Base-by-base conservation (phyloP, 2,329 filamentous ascomycete species). In the Aspergillus pseudoglaucus region DNA sequence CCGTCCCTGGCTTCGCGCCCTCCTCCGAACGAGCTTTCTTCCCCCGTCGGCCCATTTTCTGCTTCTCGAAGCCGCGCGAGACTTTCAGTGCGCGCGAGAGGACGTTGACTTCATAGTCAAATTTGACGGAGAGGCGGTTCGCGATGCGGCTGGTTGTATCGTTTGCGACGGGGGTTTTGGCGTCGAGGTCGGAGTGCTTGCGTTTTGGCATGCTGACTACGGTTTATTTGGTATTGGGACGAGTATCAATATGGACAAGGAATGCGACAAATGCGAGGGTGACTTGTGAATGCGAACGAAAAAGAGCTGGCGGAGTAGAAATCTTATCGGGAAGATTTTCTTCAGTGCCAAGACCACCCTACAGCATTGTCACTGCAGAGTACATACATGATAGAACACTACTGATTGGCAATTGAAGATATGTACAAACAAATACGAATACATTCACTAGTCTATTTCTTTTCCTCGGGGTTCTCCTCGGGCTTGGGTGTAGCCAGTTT, bases 401-500 rank as follows among this genome's bases (percentile, higher is more conserved):
- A 22, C 22, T 22, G 4, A 22, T 22, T 22, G 22, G 22, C 22
- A 22, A 22, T 22, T 22, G 22, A 22, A 22, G 68, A 68, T 64
- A 68, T 57, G 62, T 56, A 64, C 56, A 52, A 62, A 62, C 49
- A 59, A 59, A 60, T 66, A 61, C 60, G 59, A 58, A 55, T 66
- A 67, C 68, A 70, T 56, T 51, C 46, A 49, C 6, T 33, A 47
- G 52, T 65, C 74, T 89, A 91, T 78, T 96, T 95, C 85, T 96
- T 95, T 61, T 86, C 81, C 73, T 91, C 88, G 68, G 87, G 84
- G 77, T 89, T 89, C 64, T 88, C 85, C 74, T 98, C 93, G 4
- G 93, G 91, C 76, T 96, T 95, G 46, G 93, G 88, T 43, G 87
- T 95, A 23, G 94, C 93, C 54, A 98, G 78, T 76, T 95, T 95